A percentile compares a stretch with the other conserved stretches of the same genome.
These are phyloP conservation scores for Exidia glandulosa DNA, from an alignment of 768 basidiomycete species.

Conservation along the genomic window DNA sequence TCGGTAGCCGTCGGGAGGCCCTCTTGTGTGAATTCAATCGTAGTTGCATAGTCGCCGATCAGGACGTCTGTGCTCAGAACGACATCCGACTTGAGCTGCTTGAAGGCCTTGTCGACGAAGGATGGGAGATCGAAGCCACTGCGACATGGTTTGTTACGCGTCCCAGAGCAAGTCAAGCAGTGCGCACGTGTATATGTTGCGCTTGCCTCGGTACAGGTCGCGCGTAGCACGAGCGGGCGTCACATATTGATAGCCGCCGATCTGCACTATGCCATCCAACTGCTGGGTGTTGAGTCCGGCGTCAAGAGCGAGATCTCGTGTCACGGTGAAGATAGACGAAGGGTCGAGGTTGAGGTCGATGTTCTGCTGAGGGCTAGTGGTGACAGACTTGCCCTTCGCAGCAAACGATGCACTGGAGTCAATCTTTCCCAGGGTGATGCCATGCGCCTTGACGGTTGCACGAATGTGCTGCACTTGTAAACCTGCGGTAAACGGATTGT, in stretches of 20 bases:
- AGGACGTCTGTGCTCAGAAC: constrained; percentile 40
- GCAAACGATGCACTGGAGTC: constrained; percentile 39
- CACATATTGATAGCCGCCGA: constrained; percentile 59
- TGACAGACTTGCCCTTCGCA: constrained; percentile 41
- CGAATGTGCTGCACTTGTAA: constrained; percentile 47
- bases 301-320: constrained; percentile 52
- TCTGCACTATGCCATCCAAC: constrained; percentile 50
- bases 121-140: constrained; percentile 53
- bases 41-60: constrained; percentile 57
- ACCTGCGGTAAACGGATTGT: constrained; percentile 55
- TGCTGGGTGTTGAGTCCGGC: constrained; percentile 50
- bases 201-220: constrained; percentile 27
- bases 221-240: constrained; percentile 21
- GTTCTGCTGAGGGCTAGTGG: constrained; percentile 44
- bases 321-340: constrained; percentile 55
- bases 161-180: not conserved
- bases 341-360: constrained; percentile 62
- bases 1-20: constrained; percentile 51
- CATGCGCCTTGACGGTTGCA: constrained; percentile 51
- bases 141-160: not conserved
- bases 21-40: constrained; percentile 47
- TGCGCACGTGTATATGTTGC: not conserved
- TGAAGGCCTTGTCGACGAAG: constrained; percentile 58
- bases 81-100: constrained; percentile 51
- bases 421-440: constrained; percentile 53